Base-by-base conservation (phyloP, 1,284 basidiomycete genomes). In the Naganishia sp. region DNA sequence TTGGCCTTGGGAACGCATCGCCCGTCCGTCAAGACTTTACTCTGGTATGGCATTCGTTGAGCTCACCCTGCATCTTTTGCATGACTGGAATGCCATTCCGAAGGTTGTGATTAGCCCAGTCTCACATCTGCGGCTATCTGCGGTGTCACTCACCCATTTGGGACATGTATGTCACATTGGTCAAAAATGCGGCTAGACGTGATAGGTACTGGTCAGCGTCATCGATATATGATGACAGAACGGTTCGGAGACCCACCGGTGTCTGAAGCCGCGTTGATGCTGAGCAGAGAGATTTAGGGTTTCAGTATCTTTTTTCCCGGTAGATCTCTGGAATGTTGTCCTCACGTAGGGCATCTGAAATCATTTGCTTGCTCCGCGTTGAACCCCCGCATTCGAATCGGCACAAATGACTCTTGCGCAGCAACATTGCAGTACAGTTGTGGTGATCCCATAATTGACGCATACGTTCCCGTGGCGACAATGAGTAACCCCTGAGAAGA, bases 51-150 rank as follows among this genome's bases (percentile, higher is more conserved):
- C n/a, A n/a, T n/a, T n/a, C 36, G 36, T 10, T 39, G 36, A 39
- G 28, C 36, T 39, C 25, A 61, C 59, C 59, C 50, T 61, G 59
- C 59, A 61, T 61, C 48, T 61, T 61, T 28, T 61, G 59, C 33
- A 61, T 61, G 9, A 52, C 59, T 61, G 48, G 28, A 28, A 28
- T 28, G 28, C 28, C n/a, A n/a, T n/a, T n/a, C n/a, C n/a, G n/a
- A n/a, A n/a, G n/a, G n/a, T n/a, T n/a, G n/a, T n/a, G n/a, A n/a
- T n/a, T n/a, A n/a, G n/a, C n/a, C n/a, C n/a, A n/a, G n/a, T n/a
- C n/a, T n/a, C n/a, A n/a, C n/a, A n/a, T n/a, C n/a, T n/a, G n/a
- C n/a, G n/a, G n/a, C n/a, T n/a, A n/a, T n/a, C n/a, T n/a, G n/a
- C n/a, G n/a, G n/a, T n/a, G n/a, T n/a, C n/a, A n/a, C n/a, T n/a